Conservation (phyloP, 441 rosid species). For the Jatropha podagrica region DNA sequence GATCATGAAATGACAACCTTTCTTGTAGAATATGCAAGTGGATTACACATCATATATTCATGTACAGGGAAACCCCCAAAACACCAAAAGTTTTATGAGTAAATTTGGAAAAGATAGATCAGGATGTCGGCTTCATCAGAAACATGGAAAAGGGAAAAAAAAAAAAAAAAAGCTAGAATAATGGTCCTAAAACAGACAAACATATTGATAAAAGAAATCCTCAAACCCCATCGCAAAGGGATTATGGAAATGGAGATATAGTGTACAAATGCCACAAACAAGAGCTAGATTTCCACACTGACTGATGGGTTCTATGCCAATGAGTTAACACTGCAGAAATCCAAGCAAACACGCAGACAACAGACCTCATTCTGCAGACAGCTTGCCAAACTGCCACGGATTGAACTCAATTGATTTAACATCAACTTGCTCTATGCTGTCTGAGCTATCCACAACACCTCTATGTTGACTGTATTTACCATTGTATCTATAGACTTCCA, state of each 20-base stretch:
- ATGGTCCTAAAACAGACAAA: neutral
- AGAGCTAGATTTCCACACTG: neutral
- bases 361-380: slow-evolving; percentile 39
- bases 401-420: slow-evolving; percentile 36
- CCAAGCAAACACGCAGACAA: neutral
- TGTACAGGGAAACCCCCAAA: neutral
- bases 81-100: neutral
- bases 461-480: slow-evolving; percentile 74
- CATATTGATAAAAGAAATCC: neutral
- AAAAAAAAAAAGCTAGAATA: neutral
- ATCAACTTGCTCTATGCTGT: slow-evolving; percentile 38
- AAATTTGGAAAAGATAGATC: neutral
- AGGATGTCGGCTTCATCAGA: too few species aligned
- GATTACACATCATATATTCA: neutral
- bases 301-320: neutral
- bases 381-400: slow-evolving; percentile 41
- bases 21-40: neutral
- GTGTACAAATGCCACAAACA: neutral
- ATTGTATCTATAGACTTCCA: slow-evolving; percentile 84
- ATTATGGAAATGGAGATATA: neutral
- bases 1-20: too few species aligned
- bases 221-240: neutral
- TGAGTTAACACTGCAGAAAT: neutral
- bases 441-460: slow-evolving; percentile 52
- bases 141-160: neutral